A percentile compares a stretch with the other conserved stretches of the same genome.
These are phyloP conservation scores for Grosmannia serpens DNA, from an alignment of 2,329 filamentous ascomycete genomes.

Conservation along the genomic window DNA sequence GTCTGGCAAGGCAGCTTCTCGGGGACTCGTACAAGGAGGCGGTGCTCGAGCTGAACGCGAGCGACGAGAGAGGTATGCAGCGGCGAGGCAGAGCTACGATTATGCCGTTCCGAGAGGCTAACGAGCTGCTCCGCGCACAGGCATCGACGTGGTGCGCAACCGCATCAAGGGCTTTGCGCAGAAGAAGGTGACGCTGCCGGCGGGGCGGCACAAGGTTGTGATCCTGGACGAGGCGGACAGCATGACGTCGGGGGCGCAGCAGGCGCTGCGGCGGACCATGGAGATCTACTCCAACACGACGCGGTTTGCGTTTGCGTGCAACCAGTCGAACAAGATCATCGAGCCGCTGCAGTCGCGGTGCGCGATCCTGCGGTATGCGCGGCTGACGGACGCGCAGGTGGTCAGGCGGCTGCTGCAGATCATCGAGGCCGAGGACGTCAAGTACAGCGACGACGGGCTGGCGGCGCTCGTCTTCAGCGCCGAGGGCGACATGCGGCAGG, in stretches of 20 bases:
- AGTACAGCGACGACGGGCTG: conserved; percentile 85
- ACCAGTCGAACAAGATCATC: conserved; percentile 98
- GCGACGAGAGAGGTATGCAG: conserved; percentile 71
- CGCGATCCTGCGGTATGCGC: conserved; percentile 86
- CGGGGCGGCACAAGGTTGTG: conserved; percentile 87
- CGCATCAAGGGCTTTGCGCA: conserved; percentile 97
- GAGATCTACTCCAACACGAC: conserved; percentile 97
- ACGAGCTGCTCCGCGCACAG: conserved; percentile 23
- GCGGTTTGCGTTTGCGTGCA: conserved; percentile 94
- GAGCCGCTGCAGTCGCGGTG: conserved; percentile 96
- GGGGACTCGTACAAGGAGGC: conserved; percentile 96
- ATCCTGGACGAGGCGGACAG: conserved; percentile 97
- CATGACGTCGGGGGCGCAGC: conserved; percentile 95
- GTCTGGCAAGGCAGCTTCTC: conserved; percentile 80
- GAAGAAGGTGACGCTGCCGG: conserved; percentile 92
- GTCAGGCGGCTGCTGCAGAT: conserved; percentile 87
- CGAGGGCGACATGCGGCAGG: conserved; percentile 97
- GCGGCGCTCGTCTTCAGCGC: conserved; percentile 95
- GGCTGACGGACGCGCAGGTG: conserved; percentile 84
- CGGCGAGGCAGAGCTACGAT: not conserved
- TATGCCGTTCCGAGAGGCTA: not conserved
- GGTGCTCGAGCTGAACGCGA: conserved; percentile 90
- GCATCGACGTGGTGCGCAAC: conserved; percentile 95
- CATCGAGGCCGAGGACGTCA: conserved; percentile 80
- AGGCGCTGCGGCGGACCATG: conserved; percentile 91